Conservation (phyloP, 106 monocot species). For the Dendrobium officinale region DNA sequence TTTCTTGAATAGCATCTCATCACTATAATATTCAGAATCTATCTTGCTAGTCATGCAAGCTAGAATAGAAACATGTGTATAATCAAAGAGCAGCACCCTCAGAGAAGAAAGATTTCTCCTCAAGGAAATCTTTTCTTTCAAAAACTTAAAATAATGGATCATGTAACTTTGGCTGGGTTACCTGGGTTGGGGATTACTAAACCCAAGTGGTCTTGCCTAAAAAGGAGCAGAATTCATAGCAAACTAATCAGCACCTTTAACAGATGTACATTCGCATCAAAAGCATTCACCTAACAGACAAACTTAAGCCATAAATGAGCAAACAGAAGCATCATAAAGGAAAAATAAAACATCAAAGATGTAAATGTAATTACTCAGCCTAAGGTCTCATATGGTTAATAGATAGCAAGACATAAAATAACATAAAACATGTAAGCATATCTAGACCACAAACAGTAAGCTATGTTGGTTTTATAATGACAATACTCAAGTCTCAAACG, state of each 20-base stretch:
- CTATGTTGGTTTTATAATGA: not conserved
- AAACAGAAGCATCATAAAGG: too few relatives aligned
- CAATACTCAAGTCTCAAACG: not conserved
- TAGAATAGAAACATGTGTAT: not conserved
- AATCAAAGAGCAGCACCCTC: not conserved
- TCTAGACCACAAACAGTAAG: not conserved
- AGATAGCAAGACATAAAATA: not conserved
- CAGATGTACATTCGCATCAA: not conserved
- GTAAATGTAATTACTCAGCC: not conserved
- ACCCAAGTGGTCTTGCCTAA: not conserved
- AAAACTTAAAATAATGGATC: not conserved
- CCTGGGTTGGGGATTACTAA: not conserved
- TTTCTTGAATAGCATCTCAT: not conserved
- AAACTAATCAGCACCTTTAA: not conserved
- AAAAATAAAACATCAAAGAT: not conserved
- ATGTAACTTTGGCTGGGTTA: not conserved
- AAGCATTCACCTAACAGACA: not conserved
- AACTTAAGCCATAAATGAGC: not conserved
- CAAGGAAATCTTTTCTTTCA: not conserved
- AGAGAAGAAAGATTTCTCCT: not conserved
- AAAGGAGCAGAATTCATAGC: not conserved
- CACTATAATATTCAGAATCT: not conserved
- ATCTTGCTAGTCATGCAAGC: not conserved
- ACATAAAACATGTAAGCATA: not conserved
- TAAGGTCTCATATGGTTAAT: not conserved